Conservation (phyloP, 305 asterid genomes). For the Fraxinus albicans region DNA sequence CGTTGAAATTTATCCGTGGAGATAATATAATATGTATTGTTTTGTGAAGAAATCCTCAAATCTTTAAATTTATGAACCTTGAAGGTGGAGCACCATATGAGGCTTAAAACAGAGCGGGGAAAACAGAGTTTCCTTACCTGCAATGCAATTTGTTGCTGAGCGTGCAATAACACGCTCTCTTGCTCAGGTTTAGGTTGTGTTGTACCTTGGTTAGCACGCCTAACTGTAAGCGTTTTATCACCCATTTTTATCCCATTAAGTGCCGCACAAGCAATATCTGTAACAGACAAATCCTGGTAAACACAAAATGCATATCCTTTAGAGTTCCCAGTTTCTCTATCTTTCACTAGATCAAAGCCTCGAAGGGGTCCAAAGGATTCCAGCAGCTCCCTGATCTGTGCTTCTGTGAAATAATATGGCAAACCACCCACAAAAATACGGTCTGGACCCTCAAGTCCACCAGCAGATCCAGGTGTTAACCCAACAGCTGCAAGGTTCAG, state of each 20-base stretch:
- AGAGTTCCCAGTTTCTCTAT: conserved; percentile 95
- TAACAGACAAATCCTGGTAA: conserved; percentile 82
- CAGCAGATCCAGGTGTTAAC: conserved; percentile 81
- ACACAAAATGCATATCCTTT: conserved; percentile 99
- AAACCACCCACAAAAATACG: conserved; percentile 93
- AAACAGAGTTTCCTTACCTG: conserved; percentile 52
- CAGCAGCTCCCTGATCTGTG: conserved; percentile 87
- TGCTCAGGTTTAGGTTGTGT: conserved; percentile 92
- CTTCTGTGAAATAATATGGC: conserved; percentile 88
- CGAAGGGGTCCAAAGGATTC: conserved; percentile 97
- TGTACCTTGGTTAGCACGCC: conserved; percentile 92
- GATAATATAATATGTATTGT: not conserved
- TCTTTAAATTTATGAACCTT: not conserved
- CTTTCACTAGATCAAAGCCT: conserved; percentile 94
- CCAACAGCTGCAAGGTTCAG: conserved; percentile 94
- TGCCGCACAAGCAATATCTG: conserved; percentile 97
- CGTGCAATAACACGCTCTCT: conserved; percentile 83
- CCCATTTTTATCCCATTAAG: conserved; percentile 99
- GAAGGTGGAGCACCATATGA: not conserved
- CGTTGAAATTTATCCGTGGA: not conserved
- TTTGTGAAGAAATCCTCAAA: not conserved
- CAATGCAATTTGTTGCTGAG: conserved; percentile 93
- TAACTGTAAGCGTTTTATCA: conserved; percentile 89
- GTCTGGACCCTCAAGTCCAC: conserved; percentile 96
- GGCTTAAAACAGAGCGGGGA: conserved; percentile 5